These are phyloP conservation scores for Malassezia pachydermatis DNA, from an alignment of 1,284 basidiomycete species.

Conservation along the genomic window DNA sequence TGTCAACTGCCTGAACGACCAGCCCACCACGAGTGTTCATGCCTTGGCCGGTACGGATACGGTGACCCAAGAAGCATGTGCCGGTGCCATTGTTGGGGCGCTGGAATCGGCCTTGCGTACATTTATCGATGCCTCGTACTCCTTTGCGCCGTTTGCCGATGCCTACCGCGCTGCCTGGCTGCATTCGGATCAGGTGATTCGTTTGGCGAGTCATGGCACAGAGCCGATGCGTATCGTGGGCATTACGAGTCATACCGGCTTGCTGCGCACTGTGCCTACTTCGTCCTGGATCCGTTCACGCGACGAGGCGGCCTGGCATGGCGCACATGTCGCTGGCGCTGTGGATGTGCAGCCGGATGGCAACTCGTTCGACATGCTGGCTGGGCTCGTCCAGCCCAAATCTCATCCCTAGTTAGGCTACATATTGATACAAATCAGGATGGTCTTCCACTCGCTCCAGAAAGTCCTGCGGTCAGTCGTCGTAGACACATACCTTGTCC, in stretches of 20 bases:
- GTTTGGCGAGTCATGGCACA: not conserved
- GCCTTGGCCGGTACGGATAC: conserved; percentile 52
- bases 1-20: conserved; percentile 71
- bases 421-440: conserved; percentile 39
- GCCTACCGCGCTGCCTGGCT: conserved; percentile 69
- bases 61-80: conserved; percentile 58
- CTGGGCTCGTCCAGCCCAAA: conserved; percentile 60
- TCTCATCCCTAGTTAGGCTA: conserved; percentile 24
- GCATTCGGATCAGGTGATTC: conserved; percentile 56
- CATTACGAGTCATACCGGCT: conserved; percentile 75
- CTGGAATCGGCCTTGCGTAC: conserved; percentile 69
- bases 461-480: conserved; percentile 24
- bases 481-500: conserved; percentile 25
- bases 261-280: conserved; percentile 67
- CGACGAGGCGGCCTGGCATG: conserved; percentile 28
- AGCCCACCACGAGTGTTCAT: conserved; percentile 71
- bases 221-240: conserved; percentile 64
- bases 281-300: conserved; percentile 8
- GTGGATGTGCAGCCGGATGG: conserved; percentile 78
- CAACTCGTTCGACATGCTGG: conserved; percentile 92
- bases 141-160: conserved; percentile 39
- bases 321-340: conserved; percentile 25
- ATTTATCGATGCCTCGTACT: conserved; percentile 55
- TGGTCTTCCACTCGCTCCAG: conserved; percentile 44
- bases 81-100: conserved; percentile 64